phyloP scores from a whole-genome alignment of 768 basidiomycete genomes.

The Crepidotus variabilis region DNA sequence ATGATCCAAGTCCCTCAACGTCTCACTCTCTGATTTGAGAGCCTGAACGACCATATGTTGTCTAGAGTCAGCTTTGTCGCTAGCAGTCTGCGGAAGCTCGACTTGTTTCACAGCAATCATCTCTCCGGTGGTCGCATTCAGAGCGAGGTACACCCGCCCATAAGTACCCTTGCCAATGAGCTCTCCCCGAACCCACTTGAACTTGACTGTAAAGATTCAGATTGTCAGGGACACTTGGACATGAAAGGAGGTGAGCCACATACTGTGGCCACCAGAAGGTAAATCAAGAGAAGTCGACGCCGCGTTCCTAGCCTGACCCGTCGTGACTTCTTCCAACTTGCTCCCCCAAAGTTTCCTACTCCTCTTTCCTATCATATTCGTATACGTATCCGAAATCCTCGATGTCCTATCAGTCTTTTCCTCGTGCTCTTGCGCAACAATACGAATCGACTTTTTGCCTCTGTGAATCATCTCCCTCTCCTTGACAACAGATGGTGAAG shows the following conservation, averaged over 20 bases:
- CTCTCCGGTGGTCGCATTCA: slow-evolving; percentile 95
- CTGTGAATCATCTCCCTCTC: slow-evolving; percentile 35
- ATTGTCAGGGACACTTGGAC: too few species aligned
- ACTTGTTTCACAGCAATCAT: slow-evolving; percentile 99
- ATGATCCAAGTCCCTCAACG: slow-evolving; percentile 94
- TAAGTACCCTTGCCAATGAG: slow-evolving; percentile 97
- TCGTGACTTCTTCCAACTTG: slow-evolving; percentile 88
- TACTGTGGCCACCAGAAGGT: slow-evolving; percentile 64
- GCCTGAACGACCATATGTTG: slow-evolving; percentile 87
- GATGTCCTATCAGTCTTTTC: slow-evolving; percentile 69
- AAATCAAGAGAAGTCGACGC: slow-evolving; percentile 51
- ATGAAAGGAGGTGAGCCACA: too few species aligned
- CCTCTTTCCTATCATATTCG: slow-evolving; percentile 64
- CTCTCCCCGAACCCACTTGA: slow-evolving; percentile 98
- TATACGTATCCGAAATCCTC: slow-evolving; percentile 40
- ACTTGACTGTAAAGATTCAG: slow-evolving; percentile 55
- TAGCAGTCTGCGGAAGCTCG: slow-evolving; percentile 86
- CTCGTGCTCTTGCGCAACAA: slow-evolving; percentile 88
- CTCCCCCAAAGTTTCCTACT: slow-evolving; percentile 97
- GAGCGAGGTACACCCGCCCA: slow-evolving; percentile 91
- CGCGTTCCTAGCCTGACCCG: slow-evolving; percentile 56
- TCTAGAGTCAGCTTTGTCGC: slow-evolving; percentile 86
- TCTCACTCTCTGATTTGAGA: slow-evolving; percentile 92
- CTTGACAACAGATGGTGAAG: slow-evolving; percentile 3
- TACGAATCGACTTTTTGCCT: slow-evolving; percentile 88